These are phyloP conservation scores for Macrolepiota dolichaula DNA, from an alignment of 768 basidiomycete genomes.

Conservation along the genomic window DNA sequence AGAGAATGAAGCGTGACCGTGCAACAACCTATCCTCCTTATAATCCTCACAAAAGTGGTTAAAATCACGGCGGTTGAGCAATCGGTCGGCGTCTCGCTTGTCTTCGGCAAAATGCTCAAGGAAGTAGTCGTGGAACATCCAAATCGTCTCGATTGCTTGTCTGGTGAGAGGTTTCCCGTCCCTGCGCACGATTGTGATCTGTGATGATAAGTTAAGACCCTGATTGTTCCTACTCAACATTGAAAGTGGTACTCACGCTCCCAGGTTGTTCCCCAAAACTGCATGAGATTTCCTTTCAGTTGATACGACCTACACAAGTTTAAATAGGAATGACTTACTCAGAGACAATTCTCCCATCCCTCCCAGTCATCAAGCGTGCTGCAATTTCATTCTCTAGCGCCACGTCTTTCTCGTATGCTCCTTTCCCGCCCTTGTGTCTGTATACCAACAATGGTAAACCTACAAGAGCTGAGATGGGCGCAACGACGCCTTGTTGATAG, in stretches of 20 bases:
- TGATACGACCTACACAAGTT: neutral
- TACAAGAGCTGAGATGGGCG: neutral
- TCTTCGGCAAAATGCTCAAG: slow-evolving; percentile 1
- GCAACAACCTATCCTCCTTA: slow-evolving; percentile 1
- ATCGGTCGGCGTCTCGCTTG: neutral
- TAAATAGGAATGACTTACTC: neutral
- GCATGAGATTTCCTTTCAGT: neutral
- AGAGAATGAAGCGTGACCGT: neutral
- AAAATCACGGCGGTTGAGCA: slow-evolving; percentile 2
- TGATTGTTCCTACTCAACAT: neutral
- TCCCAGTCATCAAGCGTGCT: neutral
- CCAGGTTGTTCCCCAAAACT: neutral
- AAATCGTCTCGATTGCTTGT: slow-evolving; percentile 3
- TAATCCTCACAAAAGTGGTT: slow-evolving; percentile 4
- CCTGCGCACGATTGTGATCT: slow-evolving; percentile 3
- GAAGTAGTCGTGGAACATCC: slow-evolving; percentile 6
- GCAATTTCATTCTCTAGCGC: neutral
- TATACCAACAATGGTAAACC: slow-evolving; percentile 1
- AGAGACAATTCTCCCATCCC: neutral
- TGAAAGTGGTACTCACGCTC: neutral
- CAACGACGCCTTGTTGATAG: neutral
- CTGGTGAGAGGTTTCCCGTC: slow-evolving; percentile 5
- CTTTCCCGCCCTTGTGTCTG: neutral
- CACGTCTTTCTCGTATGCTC: neutral
- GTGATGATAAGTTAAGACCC: neutral